Conservation (phyloP, 2,329 filamentous ascomycete species). For the Neonectria ditissima region DNA sequence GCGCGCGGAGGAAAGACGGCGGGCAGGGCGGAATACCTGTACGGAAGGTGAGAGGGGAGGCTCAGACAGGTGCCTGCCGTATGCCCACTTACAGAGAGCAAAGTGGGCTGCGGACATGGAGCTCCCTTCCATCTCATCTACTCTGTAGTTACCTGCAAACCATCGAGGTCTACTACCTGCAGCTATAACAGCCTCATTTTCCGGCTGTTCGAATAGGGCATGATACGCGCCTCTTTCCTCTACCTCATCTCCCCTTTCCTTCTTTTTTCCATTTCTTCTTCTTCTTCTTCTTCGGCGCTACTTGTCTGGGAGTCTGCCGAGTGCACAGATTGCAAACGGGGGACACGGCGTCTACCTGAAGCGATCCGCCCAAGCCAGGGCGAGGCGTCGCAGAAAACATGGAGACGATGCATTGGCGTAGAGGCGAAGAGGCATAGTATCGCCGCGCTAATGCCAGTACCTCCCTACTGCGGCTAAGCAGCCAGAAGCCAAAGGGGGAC, state of each 20-base stretch:
- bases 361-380: not conserved
- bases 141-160: no score
- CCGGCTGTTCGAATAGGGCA: not conserved
- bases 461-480: conserved; percentile 23
- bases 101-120: not conserved
- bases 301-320: not conserved
- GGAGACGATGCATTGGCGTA: conserved; percentile 6
- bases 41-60: not conserved
- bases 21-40: conserved; percentile 4
- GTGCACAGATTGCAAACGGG: not conserved
- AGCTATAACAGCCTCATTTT: not conserved
- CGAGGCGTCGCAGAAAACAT: conserved; percentile 8
- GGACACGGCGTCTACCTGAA: not conserved
- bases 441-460: conserved; percentile 7
- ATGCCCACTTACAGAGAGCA: not conserved
- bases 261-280: conserved; percentile 5
- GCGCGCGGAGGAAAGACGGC: not conserved
- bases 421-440: not conserved
- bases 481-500: not conserved
- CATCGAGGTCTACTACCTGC: not conserved
- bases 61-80: not conserved
- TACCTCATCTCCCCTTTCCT: not conserved
- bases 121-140: not conserved
- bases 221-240: not conserved
- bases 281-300: not conserved